Evolutionary conservation across 1,139 yeast species (phyloP).

Genomic region (Pichia terricola): DNA sequence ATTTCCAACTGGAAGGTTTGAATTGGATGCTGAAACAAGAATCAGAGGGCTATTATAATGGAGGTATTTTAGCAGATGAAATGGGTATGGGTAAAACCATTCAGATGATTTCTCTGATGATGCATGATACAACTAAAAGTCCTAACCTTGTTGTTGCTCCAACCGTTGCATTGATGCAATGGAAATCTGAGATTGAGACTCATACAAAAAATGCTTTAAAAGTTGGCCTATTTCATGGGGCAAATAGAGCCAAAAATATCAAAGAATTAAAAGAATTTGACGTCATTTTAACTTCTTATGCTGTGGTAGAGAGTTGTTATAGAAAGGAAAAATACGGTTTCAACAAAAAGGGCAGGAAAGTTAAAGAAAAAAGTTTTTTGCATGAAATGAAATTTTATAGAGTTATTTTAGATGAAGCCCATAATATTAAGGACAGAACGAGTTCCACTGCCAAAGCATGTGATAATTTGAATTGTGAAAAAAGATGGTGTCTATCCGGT

Average conservation of each 20-base stretch:
- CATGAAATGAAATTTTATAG: slow-evolving; percentile 75
- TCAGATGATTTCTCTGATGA: slow-evolving; percentile 81
- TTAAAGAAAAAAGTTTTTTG: slow-evolving; percentile 66
- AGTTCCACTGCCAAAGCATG: slow-evolving; percentile 93
- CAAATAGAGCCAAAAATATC: slow-evolving; percentile 51
- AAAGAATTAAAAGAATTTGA: slow-evolving; percentile 58
- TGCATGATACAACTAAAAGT: slow-evolving; percentile 52
- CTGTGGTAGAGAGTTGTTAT: slow-evolving; percentile 80
- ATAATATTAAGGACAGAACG: slow-evolving; percentile 88
- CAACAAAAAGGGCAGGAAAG: slow-evolving; percentile 55
- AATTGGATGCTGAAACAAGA: slow-evolving; percentile 86
- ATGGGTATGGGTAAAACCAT: slow-evolving; percentile 99
- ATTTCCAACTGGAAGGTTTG: slow-evolving; percentile 89
- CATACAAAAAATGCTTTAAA: slow-evolving; percentile 67
- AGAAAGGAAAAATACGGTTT: slow-evolving; percentile 82
- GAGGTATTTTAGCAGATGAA: slow-evolving; percentile 97
- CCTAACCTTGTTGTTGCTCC: slow-evolving; percentile 94
- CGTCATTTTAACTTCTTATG: slow-evolving; percentile 82
- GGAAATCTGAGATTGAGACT: slow-evolving; percentile 85
- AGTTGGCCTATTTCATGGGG: slow-evolving; percentile 76
- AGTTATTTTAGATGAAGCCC: slow-evolving; percentile 94
- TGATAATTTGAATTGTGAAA: slow-evolving; percentile 55
- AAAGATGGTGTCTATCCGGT: slow-evolving; percentile 88
- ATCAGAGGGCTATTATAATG: slow-evolving; percentile 67
- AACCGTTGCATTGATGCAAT: slow-evolving; percentile 94